These are phyloP conservation scores for Blumeriella jaapii DNA, from an alignment of 2,329 filamentous ascomycete species.

Conservation along the genomic window DNA sequence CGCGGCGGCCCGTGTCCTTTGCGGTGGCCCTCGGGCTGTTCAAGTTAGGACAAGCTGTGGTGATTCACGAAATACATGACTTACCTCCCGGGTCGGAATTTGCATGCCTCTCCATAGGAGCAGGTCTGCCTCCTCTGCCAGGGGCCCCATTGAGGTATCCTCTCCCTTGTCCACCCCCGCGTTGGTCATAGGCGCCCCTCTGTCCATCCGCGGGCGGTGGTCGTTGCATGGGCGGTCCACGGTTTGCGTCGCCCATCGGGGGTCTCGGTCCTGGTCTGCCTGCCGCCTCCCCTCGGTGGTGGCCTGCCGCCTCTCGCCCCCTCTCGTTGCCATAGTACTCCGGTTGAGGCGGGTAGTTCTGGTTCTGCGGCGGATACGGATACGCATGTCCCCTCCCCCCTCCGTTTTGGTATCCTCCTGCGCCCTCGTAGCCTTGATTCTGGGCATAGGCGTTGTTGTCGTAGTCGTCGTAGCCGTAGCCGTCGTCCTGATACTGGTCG, in stretches of 20 bases:
- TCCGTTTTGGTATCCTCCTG: slow-evolving; percentile 22
- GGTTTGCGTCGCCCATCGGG: slow-evolving; percentile 16
- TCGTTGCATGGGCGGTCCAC: slow-evolving; percentile 20
- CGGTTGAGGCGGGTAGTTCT: slow-evolving; percentile 21
- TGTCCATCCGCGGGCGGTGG: slow-evolving; percentile 18
- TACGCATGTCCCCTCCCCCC: slow-evolving; percentile 21
- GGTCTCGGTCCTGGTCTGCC: slow-evolving; percentile 22
- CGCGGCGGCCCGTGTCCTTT: slow-evolving; percentile 8
- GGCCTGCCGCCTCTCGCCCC: slow-evolving; percentile 16
- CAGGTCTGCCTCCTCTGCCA: slow-evolving; percentile 20
- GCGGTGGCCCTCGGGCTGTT: slow-evolving; percentile 13
- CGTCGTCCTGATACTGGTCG: slow-evolving; percentile 24
- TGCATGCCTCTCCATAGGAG: slow-evolving; percentile 16
- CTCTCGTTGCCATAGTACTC: slow-evolving; percentile 22
- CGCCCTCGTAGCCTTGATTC: slow-evolving; percentile 20
- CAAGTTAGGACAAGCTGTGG: no score
- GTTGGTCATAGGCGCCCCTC: slow-evolving; percentile 19
- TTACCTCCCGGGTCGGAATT: slow-evolving; percentile 24
- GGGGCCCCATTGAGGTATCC: slow-evolving; percentile 21
- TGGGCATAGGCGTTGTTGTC: slow-evolving; percentile 19
- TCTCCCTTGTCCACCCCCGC: slow-evolving; percentile 19
- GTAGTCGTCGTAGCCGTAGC: slow-evolving; percentile 24
- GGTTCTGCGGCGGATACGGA: slow-evolving; percentile 21
- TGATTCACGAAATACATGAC: slow-evolving; percentile 16
- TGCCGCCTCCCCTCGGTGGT: slow-evolving; percentile 16